phyloP scores from a whole-genome alignment of 1,284 basidiomycete genomes.

The Naganishia sp. region DNA sequence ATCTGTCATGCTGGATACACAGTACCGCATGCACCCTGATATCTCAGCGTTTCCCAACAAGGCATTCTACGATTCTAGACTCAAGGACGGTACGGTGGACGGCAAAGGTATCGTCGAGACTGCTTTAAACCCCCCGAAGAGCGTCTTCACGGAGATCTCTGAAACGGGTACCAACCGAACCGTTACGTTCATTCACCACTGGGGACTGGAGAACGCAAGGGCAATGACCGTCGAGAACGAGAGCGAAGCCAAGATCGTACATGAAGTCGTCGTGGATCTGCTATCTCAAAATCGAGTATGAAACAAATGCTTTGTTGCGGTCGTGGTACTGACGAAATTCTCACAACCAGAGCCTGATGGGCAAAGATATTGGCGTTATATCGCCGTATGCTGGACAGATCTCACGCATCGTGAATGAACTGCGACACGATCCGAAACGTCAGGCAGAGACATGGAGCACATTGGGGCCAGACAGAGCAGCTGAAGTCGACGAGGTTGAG shows the following conservation, averaged over 20 bases:
- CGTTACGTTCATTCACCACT: slow-evolving; percentile 68
- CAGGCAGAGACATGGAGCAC: slow-evolving; percentile 61
- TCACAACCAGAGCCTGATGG: slow-evolving; percentile 58
- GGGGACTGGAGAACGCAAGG: slow-evolving; percentile 64
- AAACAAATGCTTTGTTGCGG: slow-evolving; percentile 13
- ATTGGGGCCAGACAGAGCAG: slow-evolving; percentile 66
- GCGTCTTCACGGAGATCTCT: slow-evolving; percentile 47
- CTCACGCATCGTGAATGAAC: slow-evolving; percentile 62
- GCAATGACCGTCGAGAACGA: slow-evolving; percentile 72
- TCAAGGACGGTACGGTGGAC: slow-evolving; percentile 70
- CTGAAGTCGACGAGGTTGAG: slow-evolving; percentile 68
- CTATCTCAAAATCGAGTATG: slow-evolving; percentile 69
- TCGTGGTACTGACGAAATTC: not conserved
- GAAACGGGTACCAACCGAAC: not conserved
- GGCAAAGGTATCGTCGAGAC: slow-evolving; percentile 59
- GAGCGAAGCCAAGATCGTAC: slow-evolving; percentile 74
- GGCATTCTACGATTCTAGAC: slow-evolving; percentile 73
- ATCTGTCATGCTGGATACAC: slow-evolving; percentile 83
- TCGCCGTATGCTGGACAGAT: slow-evolving; percentile 84
- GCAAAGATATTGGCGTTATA: slow-evolving; percentile 79
- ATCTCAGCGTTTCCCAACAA: slow-evolving; percentile 81
- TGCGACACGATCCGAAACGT: slow-evolving; percentile 61
- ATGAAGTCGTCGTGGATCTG: slow-evolving; percentile 74
- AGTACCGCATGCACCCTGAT: slow-evolving; percentile 91
- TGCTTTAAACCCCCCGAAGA: slow-evolving; percentile 63